phyloP scores from a whole-genome alignment of 768 basidiomycete genomes.

The Amylocystis lapponica region DNA sequence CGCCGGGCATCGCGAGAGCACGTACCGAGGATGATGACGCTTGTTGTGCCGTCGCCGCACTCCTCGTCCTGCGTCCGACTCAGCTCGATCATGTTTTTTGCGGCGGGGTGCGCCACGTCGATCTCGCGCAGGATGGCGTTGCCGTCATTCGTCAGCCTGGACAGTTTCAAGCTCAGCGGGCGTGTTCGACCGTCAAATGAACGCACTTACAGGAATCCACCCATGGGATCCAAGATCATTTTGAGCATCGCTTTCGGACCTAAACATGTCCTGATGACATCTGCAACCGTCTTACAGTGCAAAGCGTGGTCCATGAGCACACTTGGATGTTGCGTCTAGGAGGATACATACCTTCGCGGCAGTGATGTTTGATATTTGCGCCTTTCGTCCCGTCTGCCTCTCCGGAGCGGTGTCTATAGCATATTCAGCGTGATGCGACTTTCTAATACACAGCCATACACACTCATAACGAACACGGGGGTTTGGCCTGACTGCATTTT shows the following conservation, averaged over 20 bases:
- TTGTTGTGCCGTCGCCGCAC: slow-evolving; percentile 97
- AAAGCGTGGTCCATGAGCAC: not conserved
- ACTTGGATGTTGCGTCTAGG: not conserved
- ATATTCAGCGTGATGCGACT: not conserved
- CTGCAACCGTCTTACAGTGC: slow-evolving; percentile 77
- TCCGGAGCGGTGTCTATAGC: slow-evolving; percentile 86
- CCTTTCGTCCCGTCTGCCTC: slow-evolving; percentile 90
- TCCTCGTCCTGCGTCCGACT: slow-evolving; percentile 98
- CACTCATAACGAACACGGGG: slow-evolving; percentile 83
- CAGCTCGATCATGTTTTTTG: slow-evolving; percentile 99
- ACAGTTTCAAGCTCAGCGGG: not conserved
- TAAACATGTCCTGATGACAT: slow-evolving; percentile 95
- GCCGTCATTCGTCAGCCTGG: slow-evolving; percentile 94
- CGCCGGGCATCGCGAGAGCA: not conserved
- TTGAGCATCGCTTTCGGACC: slow-evolving; percentile 99
- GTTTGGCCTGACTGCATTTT: slow-evolving; percentile 47
- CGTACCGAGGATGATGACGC: slow-evolving; percentile 94
- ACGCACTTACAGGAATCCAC: slow-evolving; percentile 80
- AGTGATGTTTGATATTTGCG: slow-evolving; percentile 94
- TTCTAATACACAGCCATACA: slow-evolving; percentile 17
- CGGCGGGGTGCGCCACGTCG: slow-evolving; percentile 97
- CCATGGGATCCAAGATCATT: slow-evolving; percentile 99
- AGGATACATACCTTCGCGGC: slow-evolving; percentile 75
- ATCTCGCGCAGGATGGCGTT: slow-evolving; percentile 98
- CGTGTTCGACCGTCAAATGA: not conserved